Base-by-base conservation (phyloP, 1,139 yeast genomes). In the Sugiyamaella sp. region DNA sequence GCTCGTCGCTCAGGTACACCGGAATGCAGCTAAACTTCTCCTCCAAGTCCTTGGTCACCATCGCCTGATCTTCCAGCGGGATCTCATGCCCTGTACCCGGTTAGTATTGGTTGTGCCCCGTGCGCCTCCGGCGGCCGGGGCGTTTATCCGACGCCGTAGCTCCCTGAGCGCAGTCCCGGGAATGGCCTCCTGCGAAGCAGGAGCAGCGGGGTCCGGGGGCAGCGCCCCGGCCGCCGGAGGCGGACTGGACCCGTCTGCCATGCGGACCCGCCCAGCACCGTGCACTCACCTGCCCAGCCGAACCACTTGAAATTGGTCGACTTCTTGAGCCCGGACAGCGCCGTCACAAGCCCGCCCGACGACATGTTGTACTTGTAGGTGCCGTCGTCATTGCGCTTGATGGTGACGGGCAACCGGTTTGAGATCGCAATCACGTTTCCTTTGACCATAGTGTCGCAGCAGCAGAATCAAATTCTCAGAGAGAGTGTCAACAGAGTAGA, bases 341-440 rank as follows among this genome's bases (percentile, higher is more conserved):
- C 99, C 1, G 98, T 89, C 29, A 95, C 99, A 51, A 95, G 79
- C 1, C 99, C 99, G 16, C 99, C 99, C 2, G 97, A 88, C 10
- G 97, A 90, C 97, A 93, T 89, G 51, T 84, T 75, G 66, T 85
- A 85, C 52, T 72, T 67, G 68, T 87, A 88, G 53, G 80, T 80
- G 62, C 86, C 87, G 46, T 83, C 77, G 0, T 88, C 90, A 3
- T 80, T 77, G 56, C 89, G 78, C 59, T 80, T 83, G 65, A 91
- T 89, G 1, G 99, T 93, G 48, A 93, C 97, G 0, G 99, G 99
- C 57, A 95, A 80, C 65, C 99, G 78, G 71, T 95, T 95, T 10
- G 98, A 90, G 2, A 95, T 96, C 12, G 95, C 98, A 49, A 95
- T 73, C 20, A 93, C 95, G 71, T 87, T 88, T 16, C 91, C 67